These are phyloP conservation scores for Danielia oregonensis DNA, from an alignment of 805 yeast genomes.

Conservation along the genomic window DNA sequence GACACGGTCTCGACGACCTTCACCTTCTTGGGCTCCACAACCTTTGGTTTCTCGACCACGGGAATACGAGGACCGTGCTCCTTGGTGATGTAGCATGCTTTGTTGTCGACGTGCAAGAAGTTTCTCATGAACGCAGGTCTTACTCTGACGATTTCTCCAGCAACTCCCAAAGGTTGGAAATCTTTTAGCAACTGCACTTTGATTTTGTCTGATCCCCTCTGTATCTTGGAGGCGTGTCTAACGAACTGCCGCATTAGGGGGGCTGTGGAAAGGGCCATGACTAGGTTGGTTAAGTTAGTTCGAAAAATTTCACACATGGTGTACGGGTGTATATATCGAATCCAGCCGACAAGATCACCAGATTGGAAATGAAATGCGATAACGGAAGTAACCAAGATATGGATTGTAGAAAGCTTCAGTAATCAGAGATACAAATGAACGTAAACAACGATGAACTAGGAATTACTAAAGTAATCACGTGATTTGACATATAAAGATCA, in stretches of 20 bases:
- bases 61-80: constrained; percentile 37
- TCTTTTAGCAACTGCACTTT: constrained; percentile 74
- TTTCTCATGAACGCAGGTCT: constrained; percentile 82
- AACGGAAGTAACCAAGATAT: no score
- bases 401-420: no score
- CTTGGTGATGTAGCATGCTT: constrained; percentile 63
- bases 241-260: constrained; percentile 8
- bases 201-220: constrained; percentile 44
- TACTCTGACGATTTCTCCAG: constrained; percentile 73
- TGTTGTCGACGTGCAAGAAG: constrained; percentile 62
- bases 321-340: not conserved
- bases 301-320: not conserved
- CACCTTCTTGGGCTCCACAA: constrained; percentile 4
- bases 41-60: constrained; percentile 27
- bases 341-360: not conserved
- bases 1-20: constrained; percentile 8
- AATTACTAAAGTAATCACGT: no score
- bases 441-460: no score
- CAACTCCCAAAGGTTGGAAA: constrained; percentile 57
- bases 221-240: constrained; percentile 17
- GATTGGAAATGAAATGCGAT: no score
- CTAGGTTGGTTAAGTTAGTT: not conserved
- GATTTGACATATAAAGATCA: no score
- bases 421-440: no score
- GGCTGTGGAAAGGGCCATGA: constrained; percentile 1